phyloP scores from a whole-genome alignment of 352 stramenopile genomes.

The Globisporangium solare region DNA sequence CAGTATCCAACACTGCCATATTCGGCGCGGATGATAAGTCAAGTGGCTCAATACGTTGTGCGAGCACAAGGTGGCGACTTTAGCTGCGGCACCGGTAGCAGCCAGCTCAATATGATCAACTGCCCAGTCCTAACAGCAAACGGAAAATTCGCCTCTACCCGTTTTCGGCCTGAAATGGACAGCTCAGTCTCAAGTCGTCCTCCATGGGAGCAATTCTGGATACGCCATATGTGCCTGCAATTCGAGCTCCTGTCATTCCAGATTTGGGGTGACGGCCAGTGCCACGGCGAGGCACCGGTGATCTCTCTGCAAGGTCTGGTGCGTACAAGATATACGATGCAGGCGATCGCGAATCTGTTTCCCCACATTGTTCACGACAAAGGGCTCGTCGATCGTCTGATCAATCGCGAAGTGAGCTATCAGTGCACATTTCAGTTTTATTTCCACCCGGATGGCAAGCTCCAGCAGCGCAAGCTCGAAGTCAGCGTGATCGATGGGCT shows the following conservation, averaged over 20 bases:
- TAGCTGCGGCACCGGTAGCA: constrained; percentile 15
- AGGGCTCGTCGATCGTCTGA: background rate
- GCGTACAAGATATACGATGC: constrained; percentile 2
- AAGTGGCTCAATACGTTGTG: constrained; percentile 12
- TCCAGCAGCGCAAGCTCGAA: background rate
- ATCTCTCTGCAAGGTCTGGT: background rate
- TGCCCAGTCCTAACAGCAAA: background rate
- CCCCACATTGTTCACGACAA: constrained; percentile 1
- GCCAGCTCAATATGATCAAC: constrained; percentile 4
- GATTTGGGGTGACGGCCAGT: background rate
- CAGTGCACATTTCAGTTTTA: background rate
- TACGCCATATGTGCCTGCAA: background rate
- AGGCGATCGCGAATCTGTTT: background rate
- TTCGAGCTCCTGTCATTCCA: background rate
- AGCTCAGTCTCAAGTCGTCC: background rate
- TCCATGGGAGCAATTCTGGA: background rate
- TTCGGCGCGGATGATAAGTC: background rate
- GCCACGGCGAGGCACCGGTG: background rate
- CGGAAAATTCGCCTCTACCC: background rate
- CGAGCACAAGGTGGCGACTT: constrained; percentile 15
- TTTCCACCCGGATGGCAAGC: background rate
- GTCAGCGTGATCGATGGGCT: background rate
- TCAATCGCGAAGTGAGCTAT: background rate
- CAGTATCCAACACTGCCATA: background rate
- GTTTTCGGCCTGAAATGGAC: background rate